Base-by-base conservation (phyloP, 352 stramenopile genomes). In the Peronosclerospora sorghi region DNA sequence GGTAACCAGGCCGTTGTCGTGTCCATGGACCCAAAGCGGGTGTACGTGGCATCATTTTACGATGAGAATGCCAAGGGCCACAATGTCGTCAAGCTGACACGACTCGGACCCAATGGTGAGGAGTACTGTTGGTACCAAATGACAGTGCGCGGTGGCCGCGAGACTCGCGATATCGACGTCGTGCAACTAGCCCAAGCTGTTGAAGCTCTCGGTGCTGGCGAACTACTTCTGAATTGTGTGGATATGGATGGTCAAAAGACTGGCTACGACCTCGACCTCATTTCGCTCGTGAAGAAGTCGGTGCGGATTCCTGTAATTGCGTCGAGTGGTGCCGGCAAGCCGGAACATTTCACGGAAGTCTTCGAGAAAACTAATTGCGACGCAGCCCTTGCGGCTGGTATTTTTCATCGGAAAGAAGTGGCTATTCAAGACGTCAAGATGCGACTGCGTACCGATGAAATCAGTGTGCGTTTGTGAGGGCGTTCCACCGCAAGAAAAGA, bases 201-300 rank as follows among this genome's bases (percentile, higher is more conserved):
- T 32, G 90, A 98, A 59, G 73, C 73, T 23, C 75, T 99, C 3
- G 96, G 96, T 20, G 96, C 95, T 1, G 96, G 96, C 36, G 96
- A 99, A 61, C 85, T 99, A 32, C 81, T 99, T 68, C 65, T 99
- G 6, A 99, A 99, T 62, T 98, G 94, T 56, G 96, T 99, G 46
- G 96, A 99, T 63, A 98, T 97, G 85, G 96, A 99, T 63, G 96
- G 96, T 24, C 94, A 98, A 50, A 86, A 94, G 53, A 75, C 80
- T 23, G 91, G 97, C 1, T 96, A 94, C 41, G 73, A 78, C 26
- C 28, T 80, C 24, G 63, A 80, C 34, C 48, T 91, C 32, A 61
- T 88, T 14, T 45, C 51, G 40, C 59, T 86, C 5, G 78, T 88
- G 24, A 88, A 88, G 56, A 61, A 68, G 14, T 79, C 90, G 19